Evolutionary conservation across 805 yeast genomes (phyloP), one percentile per base, ranked within the genome.

Genomic region (Yamadazyma phyllophila): DNA sequence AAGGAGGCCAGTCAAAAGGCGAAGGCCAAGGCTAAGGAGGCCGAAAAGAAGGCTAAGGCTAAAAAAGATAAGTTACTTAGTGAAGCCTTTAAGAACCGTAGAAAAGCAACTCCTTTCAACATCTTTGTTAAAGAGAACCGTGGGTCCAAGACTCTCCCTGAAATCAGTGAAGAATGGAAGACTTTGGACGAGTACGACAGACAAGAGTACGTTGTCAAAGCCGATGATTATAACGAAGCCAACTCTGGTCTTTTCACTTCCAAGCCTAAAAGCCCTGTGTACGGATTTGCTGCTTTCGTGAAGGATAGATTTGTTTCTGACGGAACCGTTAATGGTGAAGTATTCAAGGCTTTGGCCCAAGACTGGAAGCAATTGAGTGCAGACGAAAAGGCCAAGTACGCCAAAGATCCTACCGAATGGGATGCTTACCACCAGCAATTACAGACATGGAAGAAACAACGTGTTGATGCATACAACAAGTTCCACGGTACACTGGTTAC

Each of bases 181-280:
- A 24, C 41, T 6, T 61, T 71, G 52, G 35, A 61, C 9, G 60
- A 51, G 7, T 45, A 44, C 27, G 73, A 70, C 48, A 65, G 62
- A 53, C 62, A 56, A 11, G 48, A 36, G 4, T 67, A 43, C 48
- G 44, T 48, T 14, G 49, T 41, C 2, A 53, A 57, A 44, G 71
- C 68, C n/a, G 57, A 56, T n/a, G 58, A 53, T 36, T 48, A 53
- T 51, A 66, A 67, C 46, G 64, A 54, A 10, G 60, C 60, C 33
- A 52, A 52, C 37, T 42, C 50, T 26, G 47, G 58, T 43, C 36
- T 38, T 7, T 67, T 52, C 52, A 53, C 59, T 2, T 67, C 69
- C 1, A 63, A 62, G 52, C 76, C 76, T 30, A 61, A 61, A 42
- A 48, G 55, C 5, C 73, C 74, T 6, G 50, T 60, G 3, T 47